A percentile compares a stretch with the other conserved stretches of the same genome.
phyloP scores from a whole-genome alignment of 345 rosid genomes.

The Adansonia digitata region DNA sequence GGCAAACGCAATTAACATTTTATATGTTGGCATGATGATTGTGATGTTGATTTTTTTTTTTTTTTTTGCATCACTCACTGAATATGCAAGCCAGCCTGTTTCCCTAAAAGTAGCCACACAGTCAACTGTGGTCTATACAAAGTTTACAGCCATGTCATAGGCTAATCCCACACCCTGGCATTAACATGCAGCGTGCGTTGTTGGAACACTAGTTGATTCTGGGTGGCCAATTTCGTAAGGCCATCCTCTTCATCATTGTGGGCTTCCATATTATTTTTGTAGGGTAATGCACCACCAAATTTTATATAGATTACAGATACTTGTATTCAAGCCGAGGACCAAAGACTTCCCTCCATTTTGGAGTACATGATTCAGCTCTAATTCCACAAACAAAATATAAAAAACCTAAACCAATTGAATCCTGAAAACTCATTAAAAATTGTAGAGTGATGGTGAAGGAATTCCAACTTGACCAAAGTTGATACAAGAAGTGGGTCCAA shows the following conservation, averaged over 20 bases:
- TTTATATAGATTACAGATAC: background rate
- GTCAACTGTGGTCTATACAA: slow-evolving; percentile 3
- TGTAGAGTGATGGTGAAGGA: background rate
- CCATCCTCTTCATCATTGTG: background rate
- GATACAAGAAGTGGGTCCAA: slow-evolving; percentile 8
- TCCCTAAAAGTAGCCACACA: background rate
- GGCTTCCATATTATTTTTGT: background rate
- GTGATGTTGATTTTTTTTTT: background rate
- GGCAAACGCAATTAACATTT: background rate
- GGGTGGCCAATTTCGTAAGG: background rate
- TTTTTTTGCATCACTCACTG: background rate
- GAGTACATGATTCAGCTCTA: background rate
- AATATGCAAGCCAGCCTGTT: slow-evolving; percentile 12
- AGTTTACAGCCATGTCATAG: background rate
- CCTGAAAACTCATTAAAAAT: background rate
- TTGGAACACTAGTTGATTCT: background rate
- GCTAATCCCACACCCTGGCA: background rate
- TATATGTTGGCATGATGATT: background rate
- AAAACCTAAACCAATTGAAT: background rate
- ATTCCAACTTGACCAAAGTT: background rate
- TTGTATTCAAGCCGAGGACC: background rate
- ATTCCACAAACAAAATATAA: background rate
- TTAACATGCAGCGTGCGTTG: background rate
- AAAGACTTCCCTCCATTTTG: background rate
- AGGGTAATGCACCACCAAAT: background rate